Percentiles rank a stretch among this genome's conserved stretches.
phyloP scores from a whole-genome alignment of 208 protist species.

The Trypanosoma lewisi region DNA sequence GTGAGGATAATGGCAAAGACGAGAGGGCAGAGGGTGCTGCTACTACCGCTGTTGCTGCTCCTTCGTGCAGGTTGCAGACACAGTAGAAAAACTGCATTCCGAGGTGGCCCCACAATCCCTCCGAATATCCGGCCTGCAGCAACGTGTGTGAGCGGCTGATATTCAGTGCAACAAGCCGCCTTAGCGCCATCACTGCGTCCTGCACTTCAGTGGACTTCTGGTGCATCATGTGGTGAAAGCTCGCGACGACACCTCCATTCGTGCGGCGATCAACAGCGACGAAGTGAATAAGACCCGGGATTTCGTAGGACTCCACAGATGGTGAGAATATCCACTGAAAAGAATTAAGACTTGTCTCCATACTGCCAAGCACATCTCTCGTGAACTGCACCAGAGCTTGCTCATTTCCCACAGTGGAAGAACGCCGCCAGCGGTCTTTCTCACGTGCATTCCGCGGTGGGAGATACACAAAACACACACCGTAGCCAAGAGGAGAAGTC shows the following conservation, averaged over 20 bases:
- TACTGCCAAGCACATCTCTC: slow-evolving; percentile 8
- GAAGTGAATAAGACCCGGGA: slow-evolving; percentile 24
- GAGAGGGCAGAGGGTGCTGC: no score
- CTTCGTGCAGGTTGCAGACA: not conserved
- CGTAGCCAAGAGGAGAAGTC: slow-evolving; percentile 18
- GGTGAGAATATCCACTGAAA: slow-evolving; percentile 24
- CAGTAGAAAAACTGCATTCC: slow-evolving; percentile 31
- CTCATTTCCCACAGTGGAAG: not conserved
- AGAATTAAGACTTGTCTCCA: slow-evolving; percentile 20
- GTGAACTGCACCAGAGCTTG: slow-evolving; percentile 1
- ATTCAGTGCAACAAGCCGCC: slow-evolving; percentile 20
- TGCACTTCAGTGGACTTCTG: slow-evolving; percentile 8
- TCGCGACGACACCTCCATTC: slow-evolving; percentile 14
- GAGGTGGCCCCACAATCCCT: slow-evolving; percentile 24
- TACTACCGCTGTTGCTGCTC: not conserved
- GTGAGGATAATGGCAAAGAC: no score
- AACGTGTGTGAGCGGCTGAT: slow-evolving; percentile 23
- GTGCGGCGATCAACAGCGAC: slow-evolving; percentile 17
- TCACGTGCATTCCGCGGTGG: slow-evolving; percentile 13
- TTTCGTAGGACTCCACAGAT: slow-evolving; percentile 23
- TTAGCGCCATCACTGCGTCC: slow-evolving; percentile 8
- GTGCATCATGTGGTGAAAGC: slow-evolving; percentile 25
- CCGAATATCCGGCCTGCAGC: slow-evolving; percentile 16
- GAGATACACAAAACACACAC: slow-evolving; percentile 17
- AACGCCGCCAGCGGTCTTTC: not conserved